Evolutionary conservation across 2,329 filamentous ascomycete genomes (phyloP), one percentile per base, ranked within the genome.

Genomic region (Alternaria sp.): DNA sequence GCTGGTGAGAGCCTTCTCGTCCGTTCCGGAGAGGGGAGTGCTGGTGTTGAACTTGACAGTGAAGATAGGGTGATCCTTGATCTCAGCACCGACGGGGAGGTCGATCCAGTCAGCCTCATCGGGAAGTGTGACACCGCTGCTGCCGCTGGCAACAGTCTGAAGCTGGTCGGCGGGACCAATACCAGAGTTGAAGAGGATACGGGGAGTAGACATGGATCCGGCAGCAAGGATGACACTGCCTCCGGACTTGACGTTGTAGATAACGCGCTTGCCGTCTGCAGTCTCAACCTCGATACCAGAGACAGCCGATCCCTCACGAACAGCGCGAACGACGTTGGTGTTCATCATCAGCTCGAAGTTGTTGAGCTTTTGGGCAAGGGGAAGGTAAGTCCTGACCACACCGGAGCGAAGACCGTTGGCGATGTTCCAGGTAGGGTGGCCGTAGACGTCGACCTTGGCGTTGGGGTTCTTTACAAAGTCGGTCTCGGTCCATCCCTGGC

Each of bases 291-390:
- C 86, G 5, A 92, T 83, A 62, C 90, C 90, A 4, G 86, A 89
- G 56, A 89, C 81, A 54, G 85, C 83, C 40, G 86, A 85, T 1
- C 87, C 87, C 11, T 82, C 80, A 12, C 90, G 87, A 20, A 91
- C 79, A 28, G 91, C 84, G 18, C 89, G 85, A 61, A 86, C 83
- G 10, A 91, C 89, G 43, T 86, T 85, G 5, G 89, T 90, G 70
- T 89, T 87, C 45, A 87, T 85, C 82, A 86, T 87, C 50, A 92
- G 79, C 54, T 86, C 83, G 77, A 93, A 92, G 79, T 92, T 90
- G 41, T 81, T 75, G 57, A 86, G 83, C 46, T 81, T 80, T 57
- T 83, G 82, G 3, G 89, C 89, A 8, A 85, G 81, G 2, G 88
- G 86, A 1, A 93, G 85, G 69, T 92, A 93, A 1, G 90, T 91